Evolutionary conservation across 495 filamentous ascomycete genomes (phyloP).

Genomic region (Penicillium coffeae): DNA sequence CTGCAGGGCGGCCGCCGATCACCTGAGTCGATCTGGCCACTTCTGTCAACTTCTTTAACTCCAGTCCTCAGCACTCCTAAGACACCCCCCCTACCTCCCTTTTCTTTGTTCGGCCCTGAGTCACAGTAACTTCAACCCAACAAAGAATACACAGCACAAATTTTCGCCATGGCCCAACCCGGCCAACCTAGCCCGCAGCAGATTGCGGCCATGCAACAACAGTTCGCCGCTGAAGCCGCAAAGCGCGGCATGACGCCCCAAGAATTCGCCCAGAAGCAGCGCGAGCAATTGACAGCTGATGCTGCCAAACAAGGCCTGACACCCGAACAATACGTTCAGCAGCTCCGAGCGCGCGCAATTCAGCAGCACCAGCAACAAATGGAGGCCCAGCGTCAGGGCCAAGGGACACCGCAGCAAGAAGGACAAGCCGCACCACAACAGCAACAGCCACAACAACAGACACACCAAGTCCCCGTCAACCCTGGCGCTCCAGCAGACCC

Average conservation of each 20-base stretch:
- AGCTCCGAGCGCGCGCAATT: slow-evolving; percentile 60
- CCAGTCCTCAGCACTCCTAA: slow-evolving; percentile 7
- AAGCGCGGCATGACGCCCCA: slow-evolving; percentile 72
- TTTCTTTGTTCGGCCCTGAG: slow-evolving; percentile 5
- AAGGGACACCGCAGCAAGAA: slow-evolving; percentile 36
- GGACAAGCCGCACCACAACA: slow-evolving; percentile 43
- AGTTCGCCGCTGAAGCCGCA: slow-evolving; percentile 71
- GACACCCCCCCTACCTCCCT: slow-evolving; percentile 3
- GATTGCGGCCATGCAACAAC: slow-evolving; percentile 76
- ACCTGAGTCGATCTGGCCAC: slow-evolving; percentile 39
- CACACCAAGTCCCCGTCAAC: slow-evolving; percentile 50
- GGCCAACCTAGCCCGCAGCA: slow-evolving; percentile 81
- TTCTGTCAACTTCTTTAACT: slow-evolving; percentile 20
- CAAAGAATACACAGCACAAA: neutral
- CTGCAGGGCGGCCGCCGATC: slow-evolving; percentile 17
- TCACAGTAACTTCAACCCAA: no score
- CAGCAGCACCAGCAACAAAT: slow-evolving; percentile 48
- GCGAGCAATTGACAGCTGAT: slow-evolving; percentile 56
- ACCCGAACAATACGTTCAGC: slow-evolving; percentile 60
- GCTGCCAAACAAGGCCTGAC: slow-evolving; percentile 59
- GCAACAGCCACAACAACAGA: slow-evolving; percentile 36
- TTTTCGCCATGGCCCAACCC: slow-evolving; percentile 42
- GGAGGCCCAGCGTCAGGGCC: slow-evolving; percentile 44
- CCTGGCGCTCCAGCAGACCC: slow-evolving; percentile 77
- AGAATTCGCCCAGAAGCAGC: slow-evolving; percentile 61